These are phyloP conservation scores for Rhododendron molle DNA, from an alignment of 148 eudicot genomes.

Conservation along the genomic window DNA sequence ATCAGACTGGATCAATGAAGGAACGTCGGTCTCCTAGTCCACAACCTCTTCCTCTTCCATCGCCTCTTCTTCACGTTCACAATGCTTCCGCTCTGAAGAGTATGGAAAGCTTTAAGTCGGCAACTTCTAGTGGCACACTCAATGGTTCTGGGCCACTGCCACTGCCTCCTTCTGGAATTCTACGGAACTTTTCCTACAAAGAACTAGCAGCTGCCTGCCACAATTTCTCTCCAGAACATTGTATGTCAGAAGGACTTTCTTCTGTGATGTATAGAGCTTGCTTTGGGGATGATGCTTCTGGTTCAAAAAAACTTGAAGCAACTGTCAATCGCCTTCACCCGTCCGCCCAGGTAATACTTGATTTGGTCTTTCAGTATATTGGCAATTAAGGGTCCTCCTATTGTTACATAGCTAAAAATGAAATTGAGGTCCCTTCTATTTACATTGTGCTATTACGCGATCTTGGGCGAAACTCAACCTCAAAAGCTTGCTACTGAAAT, in stretches of 20 bases:
- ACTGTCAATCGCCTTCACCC: slow-evolving; percentile 79
- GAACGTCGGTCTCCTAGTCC: slow-evolving; percentile 61
- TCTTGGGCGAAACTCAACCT: neutral
- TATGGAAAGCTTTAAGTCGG: slow-evolving; percentile 59
- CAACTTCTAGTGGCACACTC: slow-evolving; percentile 58
- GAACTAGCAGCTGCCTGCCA: slow-evolving; percentile 79
- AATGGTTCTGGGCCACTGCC: slow-evolving; percentile 79
- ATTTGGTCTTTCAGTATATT: slow-evolving; percentile 41
- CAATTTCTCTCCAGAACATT: slow-evolving; percentile 72
- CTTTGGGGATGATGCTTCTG: slow-evolving; percentile 47
- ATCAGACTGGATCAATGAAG: slow-evolving; percentile 30
- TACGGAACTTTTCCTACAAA: slow-evolving; percentile 62
- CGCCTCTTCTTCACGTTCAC: slow-evolving; percentile 64
- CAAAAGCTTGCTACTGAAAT: neutral
- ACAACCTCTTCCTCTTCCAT: slow-evolving; percentile 94
- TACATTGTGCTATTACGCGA: neutral
- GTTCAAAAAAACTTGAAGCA: slow-evolving; percentile 63
- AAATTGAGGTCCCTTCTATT: neutral
- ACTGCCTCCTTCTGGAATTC: slow-evolving; percentile 52
- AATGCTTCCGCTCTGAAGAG: slow-evolving; percentile 37
- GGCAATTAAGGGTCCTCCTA: neutral
- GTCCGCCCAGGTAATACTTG: slow-evolving; percentile 51
- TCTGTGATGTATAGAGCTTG: slow-evolving; percentile 75
- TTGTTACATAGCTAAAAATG: neutral
- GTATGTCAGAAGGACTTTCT: slow-evolving; percentile 78